Evolutionary conservation across 495 filamentous ascomycete genomes (phyloP), one percentile per base, ranked within the genome.

Genomic region (Zalerion maritima): DNA sequence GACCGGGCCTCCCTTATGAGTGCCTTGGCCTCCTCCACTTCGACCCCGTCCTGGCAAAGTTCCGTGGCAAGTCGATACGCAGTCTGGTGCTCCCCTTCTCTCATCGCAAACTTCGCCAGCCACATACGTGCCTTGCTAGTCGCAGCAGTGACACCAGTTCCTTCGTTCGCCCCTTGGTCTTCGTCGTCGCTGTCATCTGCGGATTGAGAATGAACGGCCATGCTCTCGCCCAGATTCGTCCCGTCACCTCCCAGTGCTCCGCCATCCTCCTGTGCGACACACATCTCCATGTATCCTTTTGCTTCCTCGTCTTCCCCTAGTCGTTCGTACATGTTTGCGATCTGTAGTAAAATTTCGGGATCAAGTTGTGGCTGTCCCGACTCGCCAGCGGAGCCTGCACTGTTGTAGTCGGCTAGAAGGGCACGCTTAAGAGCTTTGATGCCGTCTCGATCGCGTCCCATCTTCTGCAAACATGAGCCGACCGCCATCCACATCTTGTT

Each of bases 401-500:
- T 52, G 21, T 87, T 75, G 44, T 83, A 83, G 17, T 85, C 80
- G 12, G 81, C 81, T 5, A 81, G 67, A 4, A 99, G 56, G 5
- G 91, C 91, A 5, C 91, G 77, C 49, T 96, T 96, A 37, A 87
- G 73, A 0, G 89, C 85, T 37, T 91, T 85, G 53, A 99, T 93
- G 32, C 80, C 86, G 40, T 94, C 84, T 5, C 69, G 60, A 12
- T 82, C 57, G 20, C 81, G 73, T 18, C 69, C 75, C 70, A 94
- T 85, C 41, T 82, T 84, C 26, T 83, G 75, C 30, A 89, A 80
- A 48, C 89, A 96, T 13, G 70, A 75, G 11, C 81, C 91, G 21
- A 99, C 83, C 0, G 91, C 91, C 54, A 85, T 77, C 91, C 91
- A 99, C 86, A 99, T 92, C 49, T 94, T 94, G 0, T 83, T 78